Percentiles rank a stretch among this genome's conserved stretches.
These are phyloP conservation scores for Ilex asprella DNA, from an alignment of 257 asterid genomes.

Conservation along the genomic window DNA sequence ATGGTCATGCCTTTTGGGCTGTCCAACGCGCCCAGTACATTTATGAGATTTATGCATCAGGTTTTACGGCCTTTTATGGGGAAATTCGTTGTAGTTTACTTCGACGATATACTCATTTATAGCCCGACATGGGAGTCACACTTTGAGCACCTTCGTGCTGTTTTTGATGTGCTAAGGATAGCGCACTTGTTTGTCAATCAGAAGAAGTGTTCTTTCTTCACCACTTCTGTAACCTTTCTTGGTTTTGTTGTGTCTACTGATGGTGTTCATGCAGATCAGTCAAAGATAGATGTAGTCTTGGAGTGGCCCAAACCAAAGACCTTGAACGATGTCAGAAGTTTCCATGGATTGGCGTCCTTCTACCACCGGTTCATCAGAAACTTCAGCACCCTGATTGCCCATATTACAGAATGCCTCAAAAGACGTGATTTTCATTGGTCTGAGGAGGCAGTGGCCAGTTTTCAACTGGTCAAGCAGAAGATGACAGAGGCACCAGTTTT, in stretches of 20 bases:
- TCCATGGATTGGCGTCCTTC: neutral
- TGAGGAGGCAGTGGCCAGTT: neutral
- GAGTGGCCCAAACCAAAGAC: neutral
- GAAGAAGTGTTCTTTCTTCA: too few species aligned
- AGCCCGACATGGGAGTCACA: neutral
- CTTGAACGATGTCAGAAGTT: neutral
- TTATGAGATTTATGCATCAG: neutral
- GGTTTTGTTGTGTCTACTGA: too few species aligned
- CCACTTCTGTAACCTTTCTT: neutral
- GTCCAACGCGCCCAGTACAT: neutral
- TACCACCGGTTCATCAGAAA: neutral
- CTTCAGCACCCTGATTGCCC: neutral
- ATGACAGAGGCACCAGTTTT: neutral
- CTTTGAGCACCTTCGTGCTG: neutral
- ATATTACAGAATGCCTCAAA: neutral
- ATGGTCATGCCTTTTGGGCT: neutral
- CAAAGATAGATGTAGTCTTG: neutral
- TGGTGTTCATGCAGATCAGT: too few species aligned
- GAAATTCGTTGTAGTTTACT: neutral
- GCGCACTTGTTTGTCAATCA: too few species aligned
- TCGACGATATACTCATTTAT: neutral
- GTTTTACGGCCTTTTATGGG: neutral
- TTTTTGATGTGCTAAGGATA: too few species aligned
- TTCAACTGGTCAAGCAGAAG: conserved; percentile 1
- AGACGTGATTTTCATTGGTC: neutral